A percentile compares a stretch with the other conserved stretches of the same genome.
Conservation (phyloP, 352 stramenopile species). For the Phytophthora megakarya region DNA sequence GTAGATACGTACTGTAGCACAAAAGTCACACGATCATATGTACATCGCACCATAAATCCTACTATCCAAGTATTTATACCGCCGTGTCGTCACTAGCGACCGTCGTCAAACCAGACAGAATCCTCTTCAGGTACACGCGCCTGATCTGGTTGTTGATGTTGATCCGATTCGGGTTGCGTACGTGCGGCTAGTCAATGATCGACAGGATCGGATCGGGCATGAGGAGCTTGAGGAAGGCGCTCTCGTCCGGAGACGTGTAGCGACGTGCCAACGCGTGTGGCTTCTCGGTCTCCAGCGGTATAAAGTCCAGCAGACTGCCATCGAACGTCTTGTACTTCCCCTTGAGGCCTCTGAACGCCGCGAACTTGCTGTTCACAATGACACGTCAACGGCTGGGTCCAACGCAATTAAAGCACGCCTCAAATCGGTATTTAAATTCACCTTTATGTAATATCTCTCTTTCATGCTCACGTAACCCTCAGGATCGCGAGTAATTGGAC, state of each 20-base stretch:
- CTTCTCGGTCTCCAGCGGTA: slow-evolving; percentile 97
- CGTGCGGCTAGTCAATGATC: slow-evolving; percentile 91
- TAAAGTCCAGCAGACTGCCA: slow-evolving; percentile 94
- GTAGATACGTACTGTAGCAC: slow-evolving; percentile 76
- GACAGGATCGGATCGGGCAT: slow-evolving; percentile 93
- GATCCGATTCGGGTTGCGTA: slow-evolving; percentile 94
- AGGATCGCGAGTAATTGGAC: slow-evolving; percentile 95
- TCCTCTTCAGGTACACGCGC: slow-evolving; percentile 95
- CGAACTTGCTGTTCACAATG: slow-evolving; percentile 49
- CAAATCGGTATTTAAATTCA: background rate
- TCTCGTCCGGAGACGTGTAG: slow-evolving; percentile 99
- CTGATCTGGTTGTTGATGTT: slow-evolving; percentile 99
- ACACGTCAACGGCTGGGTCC: background rate
- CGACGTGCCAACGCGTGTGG: slow-evolving; percentile 93
- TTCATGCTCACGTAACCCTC: slow-evolving; percentile 94
- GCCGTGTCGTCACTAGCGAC: slow-evolving; percentile 89
- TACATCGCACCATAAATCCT: background rate
- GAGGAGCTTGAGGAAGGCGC: slow-evolving; percentile 96
- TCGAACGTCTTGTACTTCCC: slow-evolving; percentile 88
- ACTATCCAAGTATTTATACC: slow-evolving; percentile 31
- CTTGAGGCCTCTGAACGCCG: slow-evolving; percentile 77
- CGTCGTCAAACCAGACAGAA: slow-evolving; percentile 92
- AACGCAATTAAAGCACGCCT: slow-evolving; percentile 2
- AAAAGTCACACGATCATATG: slow-evolving; percentile 1
- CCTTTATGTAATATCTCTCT: too few species aligned